Conservation (phyloP, 305 asterid genomes). For the Fraxinus velutina region DNA sequence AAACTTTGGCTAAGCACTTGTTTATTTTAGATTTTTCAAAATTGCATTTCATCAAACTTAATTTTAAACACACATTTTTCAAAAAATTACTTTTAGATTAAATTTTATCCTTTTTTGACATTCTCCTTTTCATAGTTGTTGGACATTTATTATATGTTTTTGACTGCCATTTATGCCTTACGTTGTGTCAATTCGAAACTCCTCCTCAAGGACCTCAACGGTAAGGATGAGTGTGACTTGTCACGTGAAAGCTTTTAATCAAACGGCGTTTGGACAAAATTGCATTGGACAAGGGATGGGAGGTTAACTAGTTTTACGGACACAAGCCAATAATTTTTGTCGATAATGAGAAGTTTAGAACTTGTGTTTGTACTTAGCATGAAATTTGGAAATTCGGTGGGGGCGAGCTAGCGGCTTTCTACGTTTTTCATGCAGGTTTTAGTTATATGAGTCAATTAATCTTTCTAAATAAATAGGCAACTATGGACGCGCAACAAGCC, state of each 20-base stretch:
- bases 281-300: not conserved
- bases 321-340: not conserved
- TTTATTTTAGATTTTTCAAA: not conserved
- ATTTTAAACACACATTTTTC: too few species aligned
- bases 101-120: not conserved
- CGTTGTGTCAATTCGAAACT: slow-evolving; percentile 1
- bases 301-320: not conserved
- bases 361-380: not conserved
- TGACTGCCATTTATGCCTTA: not conserved
- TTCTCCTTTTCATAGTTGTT: not conserved
- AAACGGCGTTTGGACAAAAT: not conserved
- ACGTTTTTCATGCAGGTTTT: not conserved
- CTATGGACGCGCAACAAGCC: not conserved
- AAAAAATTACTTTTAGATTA: too few species aligned
- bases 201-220: slow-evolving; percentile 25
- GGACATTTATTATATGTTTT: slow-evolving; percentile 1
- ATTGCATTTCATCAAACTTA: not conserved
- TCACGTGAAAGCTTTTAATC: slow-evolving; percentile 35
- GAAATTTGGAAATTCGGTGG: not conserved
- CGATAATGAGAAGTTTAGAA: not conserved
- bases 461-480: not conserved
- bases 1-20: not conserved
- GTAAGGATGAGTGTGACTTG: slow-evolving; percentile 39
- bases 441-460: not conserved
- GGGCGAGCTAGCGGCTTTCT: not conserved